Conservation (phyloP, 2,329 filamentous ascomycete genomes). For the Fusarium liriodendri region DNA sequence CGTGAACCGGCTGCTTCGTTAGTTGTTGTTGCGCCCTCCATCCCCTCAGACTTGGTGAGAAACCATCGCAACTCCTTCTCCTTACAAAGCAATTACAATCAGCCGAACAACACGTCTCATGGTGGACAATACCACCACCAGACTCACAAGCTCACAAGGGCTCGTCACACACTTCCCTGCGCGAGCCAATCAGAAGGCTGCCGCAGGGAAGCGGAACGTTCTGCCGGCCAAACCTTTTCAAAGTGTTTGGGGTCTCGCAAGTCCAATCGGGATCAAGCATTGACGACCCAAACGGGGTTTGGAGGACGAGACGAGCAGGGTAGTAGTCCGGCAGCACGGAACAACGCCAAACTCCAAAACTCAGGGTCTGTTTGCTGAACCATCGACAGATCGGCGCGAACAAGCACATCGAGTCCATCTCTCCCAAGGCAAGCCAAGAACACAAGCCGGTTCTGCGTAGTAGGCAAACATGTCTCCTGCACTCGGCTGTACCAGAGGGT, state of each 20-base stretch:
- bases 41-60: not conserved
- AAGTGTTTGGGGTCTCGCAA: constrained; percentile 3
- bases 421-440: not conserved
- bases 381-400: not conserved
- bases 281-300: constrained; percentile 16
- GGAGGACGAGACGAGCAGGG: constrained; percentile 8
- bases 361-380: not conserved
- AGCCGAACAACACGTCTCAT: constrained; percentile 2
- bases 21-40: not conserved
- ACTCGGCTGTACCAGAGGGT: not conserved
- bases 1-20: not conserved
- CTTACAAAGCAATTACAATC: not conserved
- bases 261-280: constrained; percentile 25
- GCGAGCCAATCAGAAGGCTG: constrained; percentile 24
- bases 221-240: constrained; percentile 17
- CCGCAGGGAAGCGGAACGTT: constrained; percentile 13
- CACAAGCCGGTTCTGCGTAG: not conserved
- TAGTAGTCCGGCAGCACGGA: constrained; percentile 18
- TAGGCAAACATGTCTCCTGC: not conserved
- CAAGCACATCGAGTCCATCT: not conserved
- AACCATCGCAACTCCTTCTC: not conserved
- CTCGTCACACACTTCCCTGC: constrained; percentile 27
- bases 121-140: constrained; percentile 15
- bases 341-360: constrained; percentile 12
- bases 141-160: constrained; percentile 9